A percentile compares a stretch with the other conserved stretches of the same genome.
phyloP scores from a whole-genome alignment of 2,329 filamentous ascomycete genomes.

The Colletotrichum sp. region DNA sequence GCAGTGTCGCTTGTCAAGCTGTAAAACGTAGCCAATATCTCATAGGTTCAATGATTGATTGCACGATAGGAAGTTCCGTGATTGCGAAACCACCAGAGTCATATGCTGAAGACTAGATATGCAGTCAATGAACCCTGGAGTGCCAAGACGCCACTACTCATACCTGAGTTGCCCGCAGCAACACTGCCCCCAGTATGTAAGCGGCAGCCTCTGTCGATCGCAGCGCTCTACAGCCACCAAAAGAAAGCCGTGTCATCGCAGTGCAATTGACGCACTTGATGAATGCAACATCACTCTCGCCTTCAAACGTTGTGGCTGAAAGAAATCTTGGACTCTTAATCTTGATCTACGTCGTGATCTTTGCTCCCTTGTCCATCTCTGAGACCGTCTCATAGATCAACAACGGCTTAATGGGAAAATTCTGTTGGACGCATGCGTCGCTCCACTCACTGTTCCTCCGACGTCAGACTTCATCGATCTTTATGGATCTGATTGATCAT shows the following conservation, averaged over 20 bases:
- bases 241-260: neutral
- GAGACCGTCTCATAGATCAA: neutral
- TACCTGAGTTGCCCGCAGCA: neutral
- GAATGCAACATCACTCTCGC: neutral
- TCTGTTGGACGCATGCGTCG: neutral
- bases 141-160: too few species aligned
- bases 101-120: too few species aligned
- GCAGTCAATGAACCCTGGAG: too few species aligned
- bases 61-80: too few species aligned
- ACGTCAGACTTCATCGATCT: neutral
- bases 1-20: too few species aligned
- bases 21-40: too few species aligned
- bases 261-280: neutral
- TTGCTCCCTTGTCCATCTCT: neutral
- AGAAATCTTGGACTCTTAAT: fast-evolving
- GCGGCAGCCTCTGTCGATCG: neutral
- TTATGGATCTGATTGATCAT: neutral
- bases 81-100: too few species aligned
- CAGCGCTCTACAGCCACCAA: neutral
- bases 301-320: neutral
- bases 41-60: too few species aligned
- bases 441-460: neutral
- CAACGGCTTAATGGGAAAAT: neutral
- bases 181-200: neutral
- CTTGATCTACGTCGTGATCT: neutral